phyloP scores from a whole-genome alignment of 345 rosid species.

The Hypericum androsaemum region DNA sequence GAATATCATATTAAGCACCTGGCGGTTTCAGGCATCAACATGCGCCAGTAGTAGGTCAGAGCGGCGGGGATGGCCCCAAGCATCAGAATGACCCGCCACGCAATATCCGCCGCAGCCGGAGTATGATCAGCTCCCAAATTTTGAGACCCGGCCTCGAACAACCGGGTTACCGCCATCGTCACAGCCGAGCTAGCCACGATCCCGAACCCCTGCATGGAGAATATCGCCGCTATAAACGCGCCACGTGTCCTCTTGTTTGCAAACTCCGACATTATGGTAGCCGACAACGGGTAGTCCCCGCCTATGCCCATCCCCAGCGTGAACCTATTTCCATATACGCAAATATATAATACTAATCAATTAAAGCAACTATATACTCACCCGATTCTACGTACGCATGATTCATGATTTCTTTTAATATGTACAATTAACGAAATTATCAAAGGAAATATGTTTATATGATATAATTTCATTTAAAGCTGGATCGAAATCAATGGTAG shows the following conservation, averaged over 20 bases:
- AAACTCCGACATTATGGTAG: slow-evolving; percentile 75
- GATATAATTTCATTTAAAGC: too few relatives aligned
- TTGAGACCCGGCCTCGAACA: slow-evolving; percentile 17
- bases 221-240: slow-evolving; percentile 56
- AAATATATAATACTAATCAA: too few relatives aligned
- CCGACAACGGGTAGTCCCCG: slow-evolving; percentile 71
- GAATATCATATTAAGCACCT: slow-evolving; percentile 22
- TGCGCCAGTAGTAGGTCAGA: slow-evolving; percentile 68
- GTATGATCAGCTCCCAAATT: slow-evolving; percentile 10
- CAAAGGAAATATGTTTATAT: too few relatives aligned
- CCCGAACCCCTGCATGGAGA: slow-evolving; percentile 73
- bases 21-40: slow-evolving; percentile 86
- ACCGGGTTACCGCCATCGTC: slow-evolving; percentile 35
- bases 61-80: slow-evolving; percentile 71
- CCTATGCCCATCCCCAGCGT: slow-evolving; percentile 64
- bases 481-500: too few relatives aligned
- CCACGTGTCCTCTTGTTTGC: slow-evolving; percentile 72
- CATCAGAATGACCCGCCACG: slow-evolving; percentile 70
- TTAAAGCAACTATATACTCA: too few relatives aligned
- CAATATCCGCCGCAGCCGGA: slow-evolving; percentile 43
- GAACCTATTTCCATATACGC: slow-evolving; percentile 11
- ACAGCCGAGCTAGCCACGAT: slow-evolving; percentile 46
- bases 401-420: too few relatives aligned
- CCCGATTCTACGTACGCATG: too few relatives aligned
- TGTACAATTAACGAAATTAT: too few relatives aligned